Evolutionary conservation across 2,329 filamentous ascomycete species (phyloP).

Genomic region (Diplodia seriata): DNA sequence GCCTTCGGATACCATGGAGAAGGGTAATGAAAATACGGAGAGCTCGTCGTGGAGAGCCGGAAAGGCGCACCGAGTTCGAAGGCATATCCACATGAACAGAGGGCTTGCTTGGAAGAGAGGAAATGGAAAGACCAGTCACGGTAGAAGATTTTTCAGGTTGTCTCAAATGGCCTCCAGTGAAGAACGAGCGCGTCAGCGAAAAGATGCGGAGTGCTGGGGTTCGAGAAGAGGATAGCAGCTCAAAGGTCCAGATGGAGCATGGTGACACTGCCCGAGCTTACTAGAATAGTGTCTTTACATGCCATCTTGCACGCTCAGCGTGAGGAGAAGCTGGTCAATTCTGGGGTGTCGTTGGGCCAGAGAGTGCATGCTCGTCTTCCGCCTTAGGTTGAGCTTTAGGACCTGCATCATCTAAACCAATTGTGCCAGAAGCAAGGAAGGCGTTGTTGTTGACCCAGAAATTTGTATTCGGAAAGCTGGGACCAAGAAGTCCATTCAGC

Average conservation of each 20-base stretch:
- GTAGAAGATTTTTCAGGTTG: not conserved
- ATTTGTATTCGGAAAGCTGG: not conserved
- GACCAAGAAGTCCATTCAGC: not conserved
- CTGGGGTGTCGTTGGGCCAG: not conserved
- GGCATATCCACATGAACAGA: not conserved
- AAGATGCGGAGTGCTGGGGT: not conserved
- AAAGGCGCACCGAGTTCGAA: not conserved
- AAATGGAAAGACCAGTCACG: not conserved
- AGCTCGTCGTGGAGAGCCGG: not conserved
- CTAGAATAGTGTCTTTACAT: not conserved
- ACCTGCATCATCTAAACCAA: not conserved
- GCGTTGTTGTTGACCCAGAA: not conserved
- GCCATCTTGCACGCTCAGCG: not conserved
- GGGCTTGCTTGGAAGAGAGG: not conserved
- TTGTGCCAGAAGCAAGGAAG: not conserved
- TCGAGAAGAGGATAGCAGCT: not conserved
- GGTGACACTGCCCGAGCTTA: not conserved
- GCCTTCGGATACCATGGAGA: not conserved
- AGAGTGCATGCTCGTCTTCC: not conserved
- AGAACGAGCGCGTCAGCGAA: not conserved
- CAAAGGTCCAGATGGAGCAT: not conserved
- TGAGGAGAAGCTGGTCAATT: not conserved
- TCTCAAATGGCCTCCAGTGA: not conserved
- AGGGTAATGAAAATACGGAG: not conserved
- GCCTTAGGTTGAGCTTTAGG: slow-evolving; percentile 1